These are phyloP conservation scores for Papiliotrema flavescens DNA, from an alignment of 1,284 basidiomycete genomes.

Conservation along the genomic window DNA sequence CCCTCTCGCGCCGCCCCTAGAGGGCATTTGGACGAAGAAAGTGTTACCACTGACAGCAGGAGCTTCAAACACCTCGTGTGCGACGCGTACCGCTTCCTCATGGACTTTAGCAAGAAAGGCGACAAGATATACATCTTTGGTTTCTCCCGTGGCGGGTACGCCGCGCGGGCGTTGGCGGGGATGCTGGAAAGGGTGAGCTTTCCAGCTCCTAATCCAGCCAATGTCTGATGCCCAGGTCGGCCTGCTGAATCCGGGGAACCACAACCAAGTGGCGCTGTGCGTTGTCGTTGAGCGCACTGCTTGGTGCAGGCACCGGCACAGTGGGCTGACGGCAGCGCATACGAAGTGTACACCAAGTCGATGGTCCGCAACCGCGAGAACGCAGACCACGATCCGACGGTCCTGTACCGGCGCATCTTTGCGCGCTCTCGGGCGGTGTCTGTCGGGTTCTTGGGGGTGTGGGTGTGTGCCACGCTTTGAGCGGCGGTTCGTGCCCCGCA, in stretches of 20 bases:
- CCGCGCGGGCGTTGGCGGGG: constrained; percentile 48
- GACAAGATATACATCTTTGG: constrained; percentile 50
- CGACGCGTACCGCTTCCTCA: constrained; percentile 25
- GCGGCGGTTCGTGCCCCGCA: too few relatives aligned
- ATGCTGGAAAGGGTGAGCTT: constrained; percentile 32
- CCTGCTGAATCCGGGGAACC: constrained; percentile 32
- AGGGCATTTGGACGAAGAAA: neutral
- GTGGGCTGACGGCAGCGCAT: constrained; percentile 20
- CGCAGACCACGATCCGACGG: neutral
- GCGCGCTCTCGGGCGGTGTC: constrained; percentile 22
- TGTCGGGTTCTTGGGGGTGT: constrained; percentile 43
- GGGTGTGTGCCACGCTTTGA: too few relatives aligned
- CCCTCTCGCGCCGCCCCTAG: neutral
- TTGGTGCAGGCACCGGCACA: too few relatives aligned
- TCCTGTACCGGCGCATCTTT: constrained; percentile 21
- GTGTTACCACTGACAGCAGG: constrained; percentile 7
- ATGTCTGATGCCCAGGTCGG: constrained; percentile 27
- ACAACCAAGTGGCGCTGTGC: constrained; percentile 29
- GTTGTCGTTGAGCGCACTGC: constrained; percentile 6
- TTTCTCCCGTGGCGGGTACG: constrained; percentile 49
- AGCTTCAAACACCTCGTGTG: constrained; percentile 22
- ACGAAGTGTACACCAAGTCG: constrained; percentile 28
- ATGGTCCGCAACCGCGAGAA: constrained; percentile 2
- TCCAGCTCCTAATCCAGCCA: neutral
- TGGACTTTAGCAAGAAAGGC: constrained; percentile 25